Percentiles rank a stretch among this genome's conserved stretches.
phyloP scores from a whole-genome alignment of 257 asterid species.

The Echites panduratus region DNA sequence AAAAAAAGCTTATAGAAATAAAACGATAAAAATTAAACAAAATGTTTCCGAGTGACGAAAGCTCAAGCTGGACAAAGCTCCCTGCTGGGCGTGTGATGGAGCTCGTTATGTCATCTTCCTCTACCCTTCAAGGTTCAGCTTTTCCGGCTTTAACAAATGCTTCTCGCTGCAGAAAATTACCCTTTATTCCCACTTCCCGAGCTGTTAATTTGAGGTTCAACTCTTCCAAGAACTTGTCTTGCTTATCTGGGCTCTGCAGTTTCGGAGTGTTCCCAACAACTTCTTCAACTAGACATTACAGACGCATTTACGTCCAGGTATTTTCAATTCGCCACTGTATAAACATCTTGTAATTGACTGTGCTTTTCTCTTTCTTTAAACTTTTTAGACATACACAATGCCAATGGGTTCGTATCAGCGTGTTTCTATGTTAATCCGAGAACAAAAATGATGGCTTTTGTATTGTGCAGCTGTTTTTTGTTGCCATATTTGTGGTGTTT shows the following conservation, averaged over 20 bases:
- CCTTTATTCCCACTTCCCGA: slow-evolving; percentile 16
- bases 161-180: slow-evolving; percentile 13
- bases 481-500: background rate
- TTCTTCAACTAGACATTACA: slow-evolving; percentile 12
- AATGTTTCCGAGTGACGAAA: background rate
- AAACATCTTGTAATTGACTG: background rate
- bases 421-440: too few relatives aligned
- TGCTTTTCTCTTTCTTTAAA: background rate
- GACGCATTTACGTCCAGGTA: slow-evolving; percentile 48
- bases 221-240: slow-evolving; percentile 26
- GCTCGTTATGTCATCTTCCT: slow-evolving; percentile 43
- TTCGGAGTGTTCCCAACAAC: slow-evolving; percentile 21
- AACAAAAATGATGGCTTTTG: too few relatives aligned
- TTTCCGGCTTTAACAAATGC: slow-evolving; percentile 2
- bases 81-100: slow-evolving; percentile 32
- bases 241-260: slow-evolving; percentile 17
- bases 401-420: background rate
- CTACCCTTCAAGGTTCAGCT: slow-evolving; percentile 27
- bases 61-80: background rate
- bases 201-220: slow-evolving; percentile 20
- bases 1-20: too few relatives aligned
- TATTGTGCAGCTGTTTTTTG: too few relatives aligned
- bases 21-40: too few relatives aligned
- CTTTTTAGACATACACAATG: background rate
- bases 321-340: slow-evolving; percentile 7